Conservation (phyloP, 768 basidiomycete species). For the Collybia mongolica region DNA sequence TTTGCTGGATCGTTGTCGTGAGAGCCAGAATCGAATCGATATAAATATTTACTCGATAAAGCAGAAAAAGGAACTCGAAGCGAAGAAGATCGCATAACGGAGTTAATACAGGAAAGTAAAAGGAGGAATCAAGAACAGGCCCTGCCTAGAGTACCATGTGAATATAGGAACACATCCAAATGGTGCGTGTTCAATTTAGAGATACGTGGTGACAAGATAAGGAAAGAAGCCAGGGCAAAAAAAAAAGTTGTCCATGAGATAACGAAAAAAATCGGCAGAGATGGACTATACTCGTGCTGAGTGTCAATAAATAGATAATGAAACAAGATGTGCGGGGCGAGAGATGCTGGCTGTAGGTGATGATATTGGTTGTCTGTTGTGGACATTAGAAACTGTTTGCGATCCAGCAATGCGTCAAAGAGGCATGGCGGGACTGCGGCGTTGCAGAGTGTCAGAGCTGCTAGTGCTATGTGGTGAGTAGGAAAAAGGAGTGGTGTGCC, state of each 20-base stretch:
- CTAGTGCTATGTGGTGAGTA: constrained; percentile 7
- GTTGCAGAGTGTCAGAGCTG: constrained; percentile 1
- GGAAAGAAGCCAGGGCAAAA: constrained; percentile 9
- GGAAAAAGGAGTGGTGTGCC: constrained; percentile 21
- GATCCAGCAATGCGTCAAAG: too few relatives aligned
- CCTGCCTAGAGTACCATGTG: constrained; percentile 14
- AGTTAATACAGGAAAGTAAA: too few relatives aligned
- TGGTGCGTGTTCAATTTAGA: too few relatives aligned
- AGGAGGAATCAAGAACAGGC: background rate
- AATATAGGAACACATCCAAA: too few relatives aligned
- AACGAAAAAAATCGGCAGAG: constrained; percentile 16
- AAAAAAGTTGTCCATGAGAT: constrained; percentile 19
- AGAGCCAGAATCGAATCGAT: too few relatives aligned
- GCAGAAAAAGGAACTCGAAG: background rate
- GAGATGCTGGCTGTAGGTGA: constrained; percentile 9
- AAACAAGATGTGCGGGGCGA: constrained; percentile 11
- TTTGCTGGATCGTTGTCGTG: too few relatives aligned
- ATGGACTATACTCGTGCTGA: constrained; percentile 17
- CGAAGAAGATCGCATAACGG: too few relatives aligned
- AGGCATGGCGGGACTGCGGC: too few relatives aligned
- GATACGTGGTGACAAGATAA: background rate
- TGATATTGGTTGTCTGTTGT: constrained; percentile 1
- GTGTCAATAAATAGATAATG: constrained; percentile 20
- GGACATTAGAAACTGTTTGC: too few relatives aligned
- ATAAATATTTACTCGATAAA: too few relatives aligned